phyloP scores from a whole-genome alignment of 805 yeast species.

The Tetrapisispora fleetii region DNA sequence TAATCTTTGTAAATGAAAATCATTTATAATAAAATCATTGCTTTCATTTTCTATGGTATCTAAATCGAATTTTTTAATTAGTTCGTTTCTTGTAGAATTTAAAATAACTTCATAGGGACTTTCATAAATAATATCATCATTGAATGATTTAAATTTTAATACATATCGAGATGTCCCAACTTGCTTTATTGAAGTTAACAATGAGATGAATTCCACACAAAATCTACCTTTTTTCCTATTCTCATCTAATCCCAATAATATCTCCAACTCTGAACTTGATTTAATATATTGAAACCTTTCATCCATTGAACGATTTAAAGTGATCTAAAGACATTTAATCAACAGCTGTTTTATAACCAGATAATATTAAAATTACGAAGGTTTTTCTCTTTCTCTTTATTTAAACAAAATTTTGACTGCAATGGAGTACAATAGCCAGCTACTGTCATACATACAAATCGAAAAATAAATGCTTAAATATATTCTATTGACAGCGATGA shows the following conservation, averaged over 20 bases:
- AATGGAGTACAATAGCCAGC: too few relatives aligned
- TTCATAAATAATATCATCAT: not conserved
- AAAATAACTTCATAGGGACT: constrained; percentile 1
- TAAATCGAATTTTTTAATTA: not conserved
- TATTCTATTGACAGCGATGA: too few relatives aligned
- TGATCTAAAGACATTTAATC: not conserved
- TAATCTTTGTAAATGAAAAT: constrained; percentile 13
- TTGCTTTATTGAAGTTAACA: not conserved
- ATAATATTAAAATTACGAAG: not conserved
- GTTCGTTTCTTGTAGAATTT: not conserved
- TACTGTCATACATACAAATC: too few relatives aligned
- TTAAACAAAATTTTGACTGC: too few relatives aligned
- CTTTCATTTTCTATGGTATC: constrained; percentile 5
- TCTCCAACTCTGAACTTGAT: not conserved
- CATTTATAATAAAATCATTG: constrained; percentile 5
- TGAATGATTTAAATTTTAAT: not conserved
- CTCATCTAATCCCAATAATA: not conserved
- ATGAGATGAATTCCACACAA: constrained; percentile 1
- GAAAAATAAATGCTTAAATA: too few relatives aligned
- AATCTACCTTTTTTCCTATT: not conserved
- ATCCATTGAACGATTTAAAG: not conserved
- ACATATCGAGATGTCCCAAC: not conserved
- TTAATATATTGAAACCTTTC: not conserved
- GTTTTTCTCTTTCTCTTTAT: not conserved
- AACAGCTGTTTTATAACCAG: not conserved